Conservation (phyloP, 805 yeast species). For the Tetrapisispora iriomotensis region DNA sequence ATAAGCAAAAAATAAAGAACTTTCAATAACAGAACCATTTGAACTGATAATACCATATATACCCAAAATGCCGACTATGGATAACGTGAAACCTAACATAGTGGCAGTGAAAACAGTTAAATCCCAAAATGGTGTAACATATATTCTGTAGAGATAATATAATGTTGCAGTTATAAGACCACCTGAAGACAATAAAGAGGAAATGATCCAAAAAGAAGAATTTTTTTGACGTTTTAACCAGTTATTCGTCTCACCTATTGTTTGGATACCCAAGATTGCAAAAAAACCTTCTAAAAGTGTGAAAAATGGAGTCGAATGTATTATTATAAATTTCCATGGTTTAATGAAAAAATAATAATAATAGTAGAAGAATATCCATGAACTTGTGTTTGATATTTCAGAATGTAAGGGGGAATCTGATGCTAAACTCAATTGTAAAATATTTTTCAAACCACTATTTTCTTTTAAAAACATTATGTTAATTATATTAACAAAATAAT, state of each 20-base stretch:
- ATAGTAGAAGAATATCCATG: constrained; percentile 20
- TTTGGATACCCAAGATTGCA: constrained; percentile 82
- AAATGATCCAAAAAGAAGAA: constrained; percentile 72
- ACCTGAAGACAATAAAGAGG: constrained; percentile 62
- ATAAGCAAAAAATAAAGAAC: constrained; percentile 78
- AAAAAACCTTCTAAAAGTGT: constrained; percentile 90
- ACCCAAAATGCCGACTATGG: constrained; percentile 64
- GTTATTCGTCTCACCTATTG: constrained; percentile 71
- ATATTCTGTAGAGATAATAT: constrained; percentile 74
- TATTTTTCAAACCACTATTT: background rate
- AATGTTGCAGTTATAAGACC: constrained; percentile 65
- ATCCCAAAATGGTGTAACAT: constrained; percentile 63
- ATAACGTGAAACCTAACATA: constrained; percentile 73
- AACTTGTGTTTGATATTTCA: background rate
- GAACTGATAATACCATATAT: constrained; percentile 75
- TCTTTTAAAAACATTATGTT: background rate
- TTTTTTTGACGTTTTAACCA: constrained; percentile 45
- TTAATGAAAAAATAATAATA: constrained; percentile 35
- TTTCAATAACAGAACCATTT: constrained; percentile 83
- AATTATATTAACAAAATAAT: background rate
- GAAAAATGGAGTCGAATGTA: constrained; percentile 81
- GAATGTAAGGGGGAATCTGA: background rate
- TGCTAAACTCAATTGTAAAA: background rate
- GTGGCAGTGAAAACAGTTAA: constrained; percentile 70
- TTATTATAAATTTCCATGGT: constrained; percentile 63